Conservation (phyloP, 2,329 filamentous ascomycete species). For the Taxawa tesnikishii region DNA sequence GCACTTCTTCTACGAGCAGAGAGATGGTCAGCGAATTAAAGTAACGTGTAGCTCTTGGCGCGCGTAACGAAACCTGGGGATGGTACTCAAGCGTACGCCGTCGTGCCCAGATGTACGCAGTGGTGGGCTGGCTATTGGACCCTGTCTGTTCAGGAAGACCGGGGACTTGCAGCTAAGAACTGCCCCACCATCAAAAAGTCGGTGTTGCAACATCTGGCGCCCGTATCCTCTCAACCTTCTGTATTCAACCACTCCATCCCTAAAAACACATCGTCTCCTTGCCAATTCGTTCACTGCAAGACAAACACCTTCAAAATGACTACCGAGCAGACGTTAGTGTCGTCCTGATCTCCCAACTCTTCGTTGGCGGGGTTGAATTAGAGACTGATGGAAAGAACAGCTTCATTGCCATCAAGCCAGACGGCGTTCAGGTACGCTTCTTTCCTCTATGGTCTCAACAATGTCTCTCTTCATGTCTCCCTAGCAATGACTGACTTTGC, state of each 20-base stretch:
- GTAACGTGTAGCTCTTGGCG: too few species aligned
- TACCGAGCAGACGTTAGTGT: constrained; percentile 72
- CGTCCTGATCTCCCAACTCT: background rate
- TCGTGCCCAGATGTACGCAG: constrained; percentile 2
- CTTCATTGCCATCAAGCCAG: constrained; percentile 99
- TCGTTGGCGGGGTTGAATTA: constrained; percentile 1
- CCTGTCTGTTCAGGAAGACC: constrained; percentile 5
- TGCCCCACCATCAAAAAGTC: constrained; percentile 3
- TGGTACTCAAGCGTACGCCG: background rate
- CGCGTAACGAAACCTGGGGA: too few species aligned
- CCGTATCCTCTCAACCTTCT: constrained; percentile 28
- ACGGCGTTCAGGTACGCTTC: constrained; percentile 82
- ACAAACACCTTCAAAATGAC: constrained; percentile 28
- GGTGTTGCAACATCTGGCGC: background rate
- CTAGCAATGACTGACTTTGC: constrained; percentile 7
- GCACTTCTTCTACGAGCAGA: too few species aligned
- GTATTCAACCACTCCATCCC: constrained; percentile 34
- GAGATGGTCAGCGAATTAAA: too few species aligned
- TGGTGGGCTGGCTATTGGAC: too few species aligned
- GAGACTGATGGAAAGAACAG: constrained; percentile 35
- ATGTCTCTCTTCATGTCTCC: background rate
- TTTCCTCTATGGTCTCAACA: constrained; percentile 5
- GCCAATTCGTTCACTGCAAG: constrained; percentile 15
- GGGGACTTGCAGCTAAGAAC: constrained; percentile 2
- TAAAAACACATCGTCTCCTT: constrained; percentile 29